Percentiles rank a stretch among this genome's conserved stretches.
Evolutionary conservation across 495 filamentous ascomycete species (phyloP).

Genomic region (Neohortaea acidophila): DNA sequence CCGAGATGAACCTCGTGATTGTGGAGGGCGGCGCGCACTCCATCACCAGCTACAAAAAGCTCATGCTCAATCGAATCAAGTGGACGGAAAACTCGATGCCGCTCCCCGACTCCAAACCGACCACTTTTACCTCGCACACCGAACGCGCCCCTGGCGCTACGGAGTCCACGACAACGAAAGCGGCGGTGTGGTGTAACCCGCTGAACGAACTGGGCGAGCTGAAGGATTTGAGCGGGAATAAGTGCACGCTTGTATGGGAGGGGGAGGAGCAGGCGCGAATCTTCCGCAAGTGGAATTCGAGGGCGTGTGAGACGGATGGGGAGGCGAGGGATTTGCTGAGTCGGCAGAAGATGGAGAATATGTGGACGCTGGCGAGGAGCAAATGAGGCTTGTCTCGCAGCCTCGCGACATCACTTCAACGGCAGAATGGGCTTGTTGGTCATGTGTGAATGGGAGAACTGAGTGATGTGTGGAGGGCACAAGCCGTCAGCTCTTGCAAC

Average conservation of each 20-base stretch:
- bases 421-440: too few species aligned
- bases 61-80: slow-evolving; percentile 84
- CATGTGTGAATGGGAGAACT: too few species aligned
- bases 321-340: slow-evolving; percentile 68
- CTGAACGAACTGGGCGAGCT: slow-evolving; percentile 59
- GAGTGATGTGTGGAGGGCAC: too few species aligned
- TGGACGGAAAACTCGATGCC: slow-evolving; percentile 82
- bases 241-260: slow-evolving; percentile 71
- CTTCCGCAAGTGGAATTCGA: slow-evolving; percentile 75
- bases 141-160: neutral
- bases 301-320: slow-evolving; percentile 75
- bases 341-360: slow-evolving; percentile 78
- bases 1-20: slow-evolving; percentile 72
- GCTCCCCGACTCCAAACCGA: slow-evolving; percentile 42
- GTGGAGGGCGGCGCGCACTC: slow-evolving; percentile 78
- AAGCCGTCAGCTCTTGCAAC: too few species aligned
- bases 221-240: slow-evolving; percentile 66
- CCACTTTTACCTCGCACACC: slow-evolving; percentile 11
- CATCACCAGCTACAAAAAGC: slow-evolving; percentile 66
- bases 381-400: too few species aligned
- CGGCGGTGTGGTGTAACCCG: slow-evolving; percentile 52
- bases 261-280: slow-evolving; percentile 61
- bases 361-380: slow-evolving; percentile 87
- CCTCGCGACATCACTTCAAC: neutral
- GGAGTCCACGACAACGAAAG: neutral